Evolutionary conservation across 495 filamentous ascomycete species (phyloP).

Genomic region (Podospora anserina): DNA sequence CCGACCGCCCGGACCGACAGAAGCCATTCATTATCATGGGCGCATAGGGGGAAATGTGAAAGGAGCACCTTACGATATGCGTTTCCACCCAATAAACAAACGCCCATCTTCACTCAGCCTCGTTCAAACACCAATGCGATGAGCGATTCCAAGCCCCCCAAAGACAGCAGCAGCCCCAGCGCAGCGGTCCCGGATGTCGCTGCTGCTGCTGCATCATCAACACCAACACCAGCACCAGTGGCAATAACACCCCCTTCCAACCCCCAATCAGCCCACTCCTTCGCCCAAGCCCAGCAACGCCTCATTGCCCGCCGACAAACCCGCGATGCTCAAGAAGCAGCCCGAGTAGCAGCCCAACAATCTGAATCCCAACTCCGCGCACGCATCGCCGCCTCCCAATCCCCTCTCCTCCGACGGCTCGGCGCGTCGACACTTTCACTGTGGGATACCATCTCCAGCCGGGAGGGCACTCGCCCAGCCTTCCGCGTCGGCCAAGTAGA

Average conservation of each 20-base stretch:
- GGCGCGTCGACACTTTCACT: constrained; percentile 54
- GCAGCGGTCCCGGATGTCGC: background rate
- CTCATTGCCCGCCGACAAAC: constrained; percentile 72
- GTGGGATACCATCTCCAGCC: constrained; percentile 70
- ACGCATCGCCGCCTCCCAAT: constrained; percentile 59
- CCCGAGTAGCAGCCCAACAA: constrained; percentile 54
- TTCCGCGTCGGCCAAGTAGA: constrained; percentile 97
- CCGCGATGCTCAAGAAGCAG: constrained; percentile 60
- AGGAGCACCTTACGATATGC: background rate
- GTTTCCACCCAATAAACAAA: constrained; percentile 2
- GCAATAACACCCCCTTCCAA: constrained; percentile 29
- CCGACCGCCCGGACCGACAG: constrained; percentile 8
- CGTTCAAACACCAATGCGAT: constrained; percentile 6
- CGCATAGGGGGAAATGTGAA: background rate
- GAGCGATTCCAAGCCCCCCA: constrained; percentile 2
- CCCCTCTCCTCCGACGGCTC: constrained; percentile 56
- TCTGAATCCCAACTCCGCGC: constrained; percentile 57
- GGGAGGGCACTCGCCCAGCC: constrained; percentile 75
- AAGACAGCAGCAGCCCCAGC: constrained; percentile 3
- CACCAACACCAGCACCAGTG: background rate
- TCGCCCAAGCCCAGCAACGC: constrained; percentile 80
- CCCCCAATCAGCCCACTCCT: constrained; percentile 52
- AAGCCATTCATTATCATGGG: background rate
- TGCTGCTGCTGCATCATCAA: background rate
- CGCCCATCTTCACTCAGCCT: background rate